Evolutionary conservation across 805 yeast genomes (phyloP).

Genomic region (Ogataea trehaloabstinens): DNA sequence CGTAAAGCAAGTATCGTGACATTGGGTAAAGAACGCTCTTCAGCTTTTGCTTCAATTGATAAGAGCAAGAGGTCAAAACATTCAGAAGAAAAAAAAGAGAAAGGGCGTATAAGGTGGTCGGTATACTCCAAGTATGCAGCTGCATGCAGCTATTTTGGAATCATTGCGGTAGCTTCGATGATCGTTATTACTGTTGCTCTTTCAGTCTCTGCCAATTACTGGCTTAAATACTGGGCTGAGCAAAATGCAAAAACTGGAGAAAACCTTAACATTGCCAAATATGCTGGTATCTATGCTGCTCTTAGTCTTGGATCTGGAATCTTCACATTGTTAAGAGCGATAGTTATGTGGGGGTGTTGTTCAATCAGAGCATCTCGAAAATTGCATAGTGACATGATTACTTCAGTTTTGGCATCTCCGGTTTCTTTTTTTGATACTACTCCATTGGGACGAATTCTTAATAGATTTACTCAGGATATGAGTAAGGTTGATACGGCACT

Average conservation of each 20-base stretch:
- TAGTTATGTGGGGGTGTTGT: constrained; percentile 48
- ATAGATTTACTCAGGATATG: constrained; percentile 64
- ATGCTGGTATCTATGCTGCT: constrained; percentile 52
- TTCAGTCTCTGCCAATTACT: constrained; percentile 48
- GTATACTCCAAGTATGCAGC: constrained; percentile 54
- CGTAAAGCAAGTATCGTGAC: constrained; percentile 68
- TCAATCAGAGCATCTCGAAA: constrained; percentile 54
- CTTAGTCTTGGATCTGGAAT: constrained; percentile 54
- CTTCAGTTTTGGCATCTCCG: constrained; percentile 53
- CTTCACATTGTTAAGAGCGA: constrained; percentile 43
- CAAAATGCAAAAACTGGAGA: constrained; percentile 39
- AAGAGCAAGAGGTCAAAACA: constrained; percentile 38
- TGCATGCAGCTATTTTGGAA: constrained; percentile 57
- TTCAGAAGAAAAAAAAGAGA: constrained; percentile 51
- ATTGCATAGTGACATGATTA: constrained; percentile 58
- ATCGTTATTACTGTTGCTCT: constrained; percentile 28
- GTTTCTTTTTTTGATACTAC: constrained; percentile 70
- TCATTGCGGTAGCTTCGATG: constrained; percentile 37
- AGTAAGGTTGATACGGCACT: constrained; percentile 53
- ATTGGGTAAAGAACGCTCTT: constrained; percentile 40
- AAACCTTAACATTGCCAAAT: constrained; percentile 43
- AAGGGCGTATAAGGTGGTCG: constrained; percentile 55
- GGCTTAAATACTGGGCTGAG: constrained; percentile 74
- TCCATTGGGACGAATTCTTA: constrained; percentile 64
- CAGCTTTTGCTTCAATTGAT: constrained; percentile 19